Percentiles rank a stretch among this genome's conserved stretches.
Evolutionary conservation across 2,329 filamentous ascomycete genomes (phyloP).

Genomic region (Fusarium brevicatenulatum): DNA sequence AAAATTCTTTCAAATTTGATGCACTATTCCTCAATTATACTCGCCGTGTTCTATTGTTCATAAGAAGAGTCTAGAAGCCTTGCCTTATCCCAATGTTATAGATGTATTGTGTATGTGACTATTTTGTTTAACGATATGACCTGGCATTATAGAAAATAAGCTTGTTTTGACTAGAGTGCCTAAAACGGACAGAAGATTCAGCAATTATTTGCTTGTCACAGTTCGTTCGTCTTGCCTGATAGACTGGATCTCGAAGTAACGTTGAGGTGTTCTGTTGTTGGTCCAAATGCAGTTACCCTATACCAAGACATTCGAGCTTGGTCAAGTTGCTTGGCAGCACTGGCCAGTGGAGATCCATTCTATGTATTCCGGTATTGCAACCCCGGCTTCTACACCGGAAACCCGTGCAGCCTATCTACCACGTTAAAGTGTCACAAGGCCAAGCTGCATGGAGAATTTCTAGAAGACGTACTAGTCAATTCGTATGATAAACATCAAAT

Average conservation of each 20-base stretch:
- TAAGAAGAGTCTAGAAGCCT: rapidly evolving
- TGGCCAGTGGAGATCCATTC: neutral
- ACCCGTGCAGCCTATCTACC: neutral
- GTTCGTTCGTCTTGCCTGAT: neutral
- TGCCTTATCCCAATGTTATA: rapidly evolving
- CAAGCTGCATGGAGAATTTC: constrained; percentile 4
- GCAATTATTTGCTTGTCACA: neutral
- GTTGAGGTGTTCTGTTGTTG: neutral
- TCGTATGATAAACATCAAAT: neutral
- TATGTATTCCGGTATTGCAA: neutral
- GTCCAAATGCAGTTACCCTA: neutral
- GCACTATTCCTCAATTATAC: neutral
- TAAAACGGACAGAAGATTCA: neutral
- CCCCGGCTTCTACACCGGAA: neutral
- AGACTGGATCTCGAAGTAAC: neutral
- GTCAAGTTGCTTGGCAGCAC: neutral
- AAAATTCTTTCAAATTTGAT: neutral
- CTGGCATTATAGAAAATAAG: neutral
- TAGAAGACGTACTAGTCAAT: constrained; percentile 7
- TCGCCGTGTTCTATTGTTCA: rapidly evolving
- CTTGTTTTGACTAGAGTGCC: neutral
- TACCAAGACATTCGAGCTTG: neutral
- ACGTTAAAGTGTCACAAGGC: constrained; percentile 6
- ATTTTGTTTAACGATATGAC: too few relatives aligned
- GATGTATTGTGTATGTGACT: rapidly evolving